Evolutionary conservation across 371 early-diverging fungal species (phyloP).

Genomic region (Mucor saturninus): DNA sequence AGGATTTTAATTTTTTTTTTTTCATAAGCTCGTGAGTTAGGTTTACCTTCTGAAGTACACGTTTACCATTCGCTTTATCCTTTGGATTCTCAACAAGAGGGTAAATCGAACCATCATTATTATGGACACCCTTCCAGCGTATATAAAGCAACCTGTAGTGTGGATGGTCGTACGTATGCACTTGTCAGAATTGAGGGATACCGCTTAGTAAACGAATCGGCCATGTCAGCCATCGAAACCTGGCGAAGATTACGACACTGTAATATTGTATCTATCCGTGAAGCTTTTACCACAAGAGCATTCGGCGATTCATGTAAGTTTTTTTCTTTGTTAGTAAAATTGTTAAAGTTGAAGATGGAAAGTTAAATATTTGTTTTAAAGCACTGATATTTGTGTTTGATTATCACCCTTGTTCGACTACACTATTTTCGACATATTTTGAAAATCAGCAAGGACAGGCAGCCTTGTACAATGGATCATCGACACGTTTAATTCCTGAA

Average conservation of each 20-base stretch:
- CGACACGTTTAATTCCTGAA: conserved; percentile 13
- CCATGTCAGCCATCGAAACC: conserved; percentile 81
- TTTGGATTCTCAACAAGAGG: conserved; percentile 58
- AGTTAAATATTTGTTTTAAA: conserved; percentile 21
- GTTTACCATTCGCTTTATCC: conserved; percentile 75
- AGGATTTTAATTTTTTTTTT: background rate
- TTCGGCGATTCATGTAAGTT: conserved; percentile 89
- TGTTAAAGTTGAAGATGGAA: background rate
- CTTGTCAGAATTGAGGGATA: conserved; percentile 81
- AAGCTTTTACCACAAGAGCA: conserved; percentile 93
- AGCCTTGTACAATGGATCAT: conserved; percentile 30
- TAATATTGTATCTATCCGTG: conserved; percentile 85
- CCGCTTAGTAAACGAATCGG: conserved; percentile 76
- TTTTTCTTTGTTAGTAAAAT: background rate
- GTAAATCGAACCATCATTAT: conserved; percentile 38
- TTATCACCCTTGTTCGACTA: conserved; percentile 85
- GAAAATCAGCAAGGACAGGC: conserved; percentile 49
- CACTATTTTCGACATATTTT: conserved; percentile 72
- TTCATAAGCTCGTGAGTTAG: conserved; percentile 53
- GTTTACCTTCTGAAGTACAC: conserved; percentile 61
- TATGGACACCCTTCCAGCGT: conserved; percentile 81
- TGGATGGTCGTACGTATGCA: conserved; percentile 85
- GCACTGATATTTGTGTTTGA: conserved; percentile 88
- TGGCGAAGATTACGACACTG: conserved; percentile 87
- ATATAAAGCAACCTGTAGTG: conserved; percentile 82